Evolutionary conservation across 805 yeast genomes (phyloP), one percentile per base, ranked within the genome.

Genomic region (Tetrapisispora taiwanensis): DNA sequence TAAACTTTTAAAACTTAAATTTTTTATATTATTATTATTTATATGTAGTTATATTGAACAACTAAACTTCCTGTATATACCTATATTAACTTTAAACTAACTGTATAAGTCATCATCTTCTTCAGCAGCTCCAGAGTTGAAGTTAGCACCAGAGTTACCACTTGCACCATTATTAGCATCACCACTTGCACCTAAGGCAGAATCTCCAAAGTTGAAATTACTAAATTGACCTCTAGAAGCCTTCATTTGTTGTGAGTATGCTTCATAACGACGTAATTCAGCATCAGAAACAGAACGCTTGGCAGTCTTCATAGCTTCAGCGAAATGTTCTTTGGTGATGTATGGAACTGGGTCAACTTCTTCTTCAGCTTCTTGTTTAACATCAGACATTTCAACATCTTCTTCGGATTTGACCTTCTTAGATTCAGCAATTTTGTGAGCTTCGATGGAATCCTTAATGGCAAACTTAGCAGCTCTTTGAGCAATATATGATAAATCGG

Each of bases 301-400:
- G 43, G 98, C 99, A 1, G 97, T 88, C 80, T 90, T 89, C 99
- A 92, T 92, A 39, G 99, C 99, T 73, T 92, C 97, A 69, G 92
- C 96, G 58, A 92, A 88, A 66, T 92, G 99, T 42, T 81, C 82
- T 62, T 83, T 84, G 27, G 95, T 85, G 59, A 92, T 90, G 66
- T 68, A 92, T 59, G 99, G 98, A 54, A 92, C 99, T 27, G 95
- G 87, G 65, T 92, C 98, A 48, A 75, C 86, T 53, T 69, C 63
- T 59, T 68, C 80, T 36, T 40, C 28, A 14, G 36, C 69, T 41
- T 46, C 48, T 46, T 44, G 34, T 18, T 48, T 47, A 14, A 43
- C 73, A 70, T 73, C 51, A 71, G 76, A 45, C 56, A 54, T 52
- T 35, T 54, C 83, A 40, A 69, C 70, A 54, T 78, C 84, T 46